Conservation (phyloP, 768 basidiomycete genomes). For the Amanita inopinata region DNA sequence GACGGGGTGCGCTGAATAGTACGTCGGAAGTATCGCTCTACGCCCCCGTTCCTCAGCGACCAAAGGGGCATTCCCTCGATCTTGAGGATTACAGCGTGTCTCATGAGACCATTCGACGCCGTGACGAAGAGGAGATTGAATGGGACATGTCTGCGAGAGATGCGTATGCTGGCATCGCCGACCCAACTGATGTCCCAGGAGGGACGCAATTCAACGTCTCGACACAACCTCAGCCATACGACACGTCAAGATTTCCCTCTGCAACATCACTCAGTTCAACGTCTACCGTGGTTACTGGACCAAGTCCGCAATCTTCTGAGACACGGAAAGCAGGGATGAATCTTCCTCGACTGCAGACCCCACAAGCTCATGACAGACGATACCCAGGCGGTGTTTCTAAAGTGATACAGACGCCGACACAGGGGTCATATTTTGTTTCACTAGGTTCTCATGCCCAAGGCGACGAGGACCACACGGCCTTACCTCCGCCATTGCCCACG, state of each 20-base stretch:
- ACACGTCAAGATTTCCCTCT: too few species aligned
- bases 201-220: too few species aligned
- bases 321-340: not conserved
- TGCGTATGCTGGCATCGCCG: slow-evolving; percentile 1
- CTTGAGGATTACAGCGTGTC: slow-evolving; percentile 4
- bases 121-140: slow-evolving; percentile 7
- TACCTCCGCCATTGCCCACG: too few species aligned
- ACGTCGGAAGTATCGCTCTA: slow-evolving; percentile 5
- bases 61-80: not conserved
- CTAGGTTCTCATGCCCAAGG: not conserved
- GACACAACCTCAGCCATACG: too few species aligned
- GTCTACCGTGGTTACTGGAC: not conserved
- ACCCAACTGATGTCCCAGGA: not conserved
- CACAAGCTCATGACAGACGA: not conserved
- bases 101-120: not conserved
- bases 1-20: not conserved
- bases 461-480: not conserved
- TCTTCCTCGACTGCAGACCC: slow-evolving; percentile 1
- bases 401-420: slow-evolving; percentile 2
- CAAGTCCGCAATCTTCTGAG: not conserved
- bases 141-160: slow-evolving; percentile 5
- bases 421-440: not conserved
- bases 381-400: not conserved
- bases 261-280: slow-evolving; percentile 1
- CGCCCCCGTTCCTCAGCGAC: slow-evolving; percentile 6